Conservation (phyloP, 1,284 basidiomycete species). For the Neotropicomus parvogracilis region DNA sequence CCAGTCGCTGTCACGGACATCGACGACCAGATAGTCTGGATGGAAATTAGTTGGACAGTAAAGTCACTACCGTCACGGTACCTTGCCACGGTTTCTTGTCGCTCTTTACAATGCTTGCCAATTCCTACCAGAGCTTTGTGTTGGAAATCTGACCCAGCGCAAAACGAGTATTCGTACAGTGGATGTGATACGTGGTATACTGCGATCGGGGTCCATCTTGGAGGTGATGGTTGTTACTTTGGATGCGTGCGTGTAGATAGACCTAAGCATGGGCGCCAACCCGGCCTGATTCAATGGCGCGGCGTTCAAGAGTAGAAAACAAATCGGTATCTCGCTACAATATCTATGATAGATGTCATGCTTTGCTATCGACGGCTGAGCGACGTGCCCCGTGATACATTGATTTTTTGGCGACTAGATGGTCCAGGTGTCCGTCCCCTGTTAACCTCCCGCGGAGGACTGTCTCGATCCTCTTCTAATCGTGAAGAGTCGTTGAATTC, state of each 20-base stretch:
- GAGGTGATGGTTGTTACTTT: conserved; percentile 2
- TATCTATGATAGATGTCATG: conserved; percentile 7
- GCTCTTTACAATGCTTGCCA: conserved; percentile 62
- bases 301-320: neutral
- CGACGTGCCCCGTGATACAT: conserved; percentile 22
- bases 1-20: conserved; percentile 76
- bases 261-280: conserved; percentile 11
- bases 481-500: conserved; percentile 4
- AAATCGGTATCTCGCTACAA: conserved; percentile 13
- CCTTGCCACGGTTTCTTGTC: conserved; percentile 51
- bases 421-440: conserved; percentile 31
- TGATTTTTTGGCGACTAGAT: conserved; percentile 18
- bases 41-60: neutral
- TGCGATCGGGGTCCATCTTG: conserved; percentile 18
- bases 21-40: conserved; percentile 66
- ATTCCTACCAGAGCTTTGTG: conserved; percentile 45
- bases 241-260: conserved; percentile 1
- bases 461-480: conserved; percentile 16
- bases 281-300: neutral
- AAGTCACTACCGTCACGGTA: neutral
- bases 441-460: conserved; percentile 9
- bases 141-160: conserved; percentile 13
- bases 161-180: conserved; percentile 19
- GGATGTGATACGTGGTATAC: conserved; percentile 24
- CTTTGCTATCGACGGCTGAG: conserved; percentile 23